Evolutionary conservation across 257 asterid species (phyloP), one percentile per base, ranked within the genome.

Genomic region (Solanum lycopersicoides): DNA sequence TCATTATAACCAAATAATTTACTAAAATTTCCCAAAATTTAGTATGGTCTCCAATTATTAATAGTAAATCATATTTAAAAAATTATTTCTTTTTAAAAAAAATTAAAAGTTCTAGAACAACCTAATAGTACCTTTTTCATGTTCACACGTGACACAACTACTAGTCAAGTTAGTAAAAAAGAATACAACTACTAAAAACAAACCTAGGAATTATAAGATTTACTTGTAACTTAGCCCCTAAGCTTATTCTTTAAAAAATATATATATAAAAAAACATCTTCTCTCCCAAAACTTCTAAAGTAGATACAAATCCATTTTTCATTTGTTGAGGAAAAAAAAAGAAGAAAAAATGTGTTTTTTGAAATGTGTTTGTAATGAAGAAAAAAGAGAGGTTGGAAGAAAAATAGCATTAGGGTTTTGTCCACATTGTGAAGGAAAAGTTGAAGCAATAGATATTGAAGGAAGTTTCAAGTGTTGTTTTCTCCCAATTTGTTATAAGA

Each of bases 401-500:
- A 90, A 90, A 47, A 89, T 76, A 86, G 94, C 92, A 87, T 66
- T 91, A 66, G 95, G 98, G 0, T 4, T 45, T 53, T 90, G 96
- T 89, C 95, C 94, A 11, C 88, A 82, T 87, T 93, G 95, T 90
- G 93, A 91, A 85, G 95, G 96, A 0, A 92, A 92, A 77, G 98
- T 93, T 39, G 88, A 90, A 8, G 93, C 96, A 4, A 88, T 92
- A 4, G 94, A 92, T 83, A 88, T 71, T 71, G 77, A 71, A 71
- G 77, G 77, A 71, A 7, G 1, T 71, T 34, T 71, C 7, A 32
- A 15, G 77, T 32, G 34, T 32, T 71, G 44, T 16, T 71, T 71
- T 15, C 77, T 71, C 42, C 77, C 44, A 9, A 34, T 32, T 71
- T 71, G 77, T 71, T 32, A 71, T 71, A 32, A 20, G 44, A 1